Evolutionary conservation across 208 protist genomes (phyloP).

Genomic region (Angomonas ambiguus): DNA sequence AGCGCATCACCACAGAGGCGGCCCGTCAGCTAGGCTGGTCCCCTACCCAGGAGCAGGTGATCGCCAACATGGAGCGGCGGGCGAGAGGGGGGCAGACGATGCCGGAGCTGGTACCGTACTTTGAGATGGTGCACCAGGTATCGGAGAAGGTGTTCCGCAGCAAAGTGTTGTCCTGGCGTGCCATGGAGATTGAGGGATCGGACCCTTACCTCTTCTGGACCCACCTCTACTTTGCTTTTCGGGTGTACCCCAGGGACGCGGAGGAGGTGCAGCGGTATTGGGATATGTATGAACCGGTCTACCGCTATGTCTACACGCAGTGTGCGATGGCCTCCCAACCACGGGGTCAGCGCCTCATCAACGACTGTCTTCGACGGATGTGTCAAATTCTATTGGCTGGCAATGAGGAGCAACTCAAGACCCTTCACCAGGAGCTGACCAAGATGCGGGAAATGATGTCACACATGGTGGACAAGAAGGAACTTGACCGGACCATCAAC

Average conservation of each 20-base stretch:
- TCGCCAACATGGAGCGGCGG: constrained; percentile 68
- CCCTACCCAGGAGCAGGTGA: constrained; percentile 59
- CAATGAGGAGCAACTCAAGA: constrained; percentile 46
- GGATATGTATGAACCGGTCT: constrained; percentile 84
- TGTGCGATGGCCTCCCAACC: constrained; percentile 58
- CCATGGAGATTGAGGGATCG: constrained; percentile 61
- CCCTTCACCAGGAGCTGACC: constrained; percentile 59
- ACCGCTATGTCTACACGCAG: constrained; percentile 82
- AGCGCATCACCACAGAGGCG: constrained; percentile 67
- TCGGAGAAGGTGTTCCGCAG: constrained; percentile 64
- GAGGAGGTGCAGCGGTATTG: constrained; percentile 74
- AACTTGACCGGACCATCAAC: constrained; percentile 77
- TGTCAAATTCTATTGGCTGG: constrained; percentile 81
- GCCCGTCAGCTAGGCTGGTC: constrained; percentile 29
- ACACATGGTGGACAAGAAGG: constrained; percentile 65
- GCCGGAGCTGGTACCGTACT: constrained; percentile 64
- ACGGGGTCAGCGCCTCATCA: constrained; percentile 74
- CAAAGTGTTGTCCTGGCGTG: constrained; percentile 76
- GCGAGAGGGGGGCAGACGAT: constrained; percentile 42
- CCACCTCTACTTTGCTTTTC: constrained; percentile 85
- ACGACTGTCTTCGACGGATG: constrained; percentile 70
- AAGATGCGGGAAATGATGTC: constrained; percentile 81
- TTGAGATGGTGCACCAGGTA: constrained; percentile 50
- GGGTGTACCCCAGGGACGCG: constrained; percentile 58
- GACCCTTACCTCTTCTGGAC: constrained; percentile 85